These are phyloP conservation scores for Tanacetum coccineum DNA, from an alignment of 129 eudicot genomes.

Conservation along the genomic window DNA sequence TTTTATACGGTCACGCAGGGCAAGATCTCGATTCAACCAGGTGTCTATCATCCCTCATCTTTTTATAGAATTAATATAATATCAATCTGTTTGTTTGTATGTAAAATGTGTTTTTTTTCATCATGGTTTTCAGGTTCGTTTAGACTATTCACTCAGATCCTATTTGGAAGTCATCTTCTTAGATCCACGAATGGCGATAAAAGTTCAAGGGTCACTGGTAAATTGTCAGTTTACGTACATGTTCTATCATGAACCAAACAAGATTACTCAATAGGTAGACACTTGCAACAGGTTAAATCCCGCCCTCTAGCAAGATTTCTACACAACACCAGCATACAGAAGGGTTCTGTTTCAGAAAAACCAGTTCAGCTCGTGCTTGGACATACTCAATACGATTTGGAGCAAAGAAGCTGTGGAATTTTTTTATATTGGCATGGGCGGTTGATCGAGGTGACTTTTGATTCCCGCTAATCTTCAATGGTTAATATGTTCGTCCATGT, in stretches of 20 bases:
- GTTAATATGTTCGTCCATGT: not conserved
- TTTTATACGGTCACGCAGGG: not conserved
- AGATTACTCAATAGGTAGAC: conserved; percentile 1
- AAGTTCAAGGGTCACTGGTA: conserved; percentile 77
- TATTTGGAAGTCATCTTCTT: conserved; percentile 67
- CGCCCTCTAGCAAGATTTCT: conserved; percentile 62
- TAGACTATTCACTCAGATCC: conserved; percentile 57
- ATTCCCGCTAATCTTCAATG: not conserved
- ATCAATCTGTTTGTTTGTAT: no score
- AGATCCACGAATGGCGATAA: conserved; percentile 70
- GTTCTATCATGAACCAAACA: conserved; percentile 8
- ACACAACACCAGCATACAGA: conserved; percentile 46
- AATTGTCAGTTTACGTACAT: not conserved
- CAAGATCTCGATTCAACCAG: not conserved
- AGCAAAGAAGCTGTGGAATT: conserved; percentile 63
- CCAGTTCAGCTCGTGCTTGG: conserved; percentile 56
- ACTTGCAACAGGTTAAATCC: conserved; percentile 46
- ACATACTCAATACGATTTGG: conserved; percentile 62
- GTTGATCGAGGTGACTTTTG: conserved; percentile 50
- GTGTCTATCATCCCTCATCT: not conserved
- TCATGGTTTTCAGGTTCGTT: conserved; percentile 44
- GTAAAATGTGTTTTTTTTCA: not conserved
- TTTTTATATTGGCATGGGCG: conserved; percentile 83
- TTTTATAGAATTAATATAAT: not conserved
- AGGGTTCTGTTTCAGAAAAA: conserved; percentile 48